Evolutionary conservation across 306 rosid genomes (phyloP).

Genomic region (Dryas octopetala): DNA sequence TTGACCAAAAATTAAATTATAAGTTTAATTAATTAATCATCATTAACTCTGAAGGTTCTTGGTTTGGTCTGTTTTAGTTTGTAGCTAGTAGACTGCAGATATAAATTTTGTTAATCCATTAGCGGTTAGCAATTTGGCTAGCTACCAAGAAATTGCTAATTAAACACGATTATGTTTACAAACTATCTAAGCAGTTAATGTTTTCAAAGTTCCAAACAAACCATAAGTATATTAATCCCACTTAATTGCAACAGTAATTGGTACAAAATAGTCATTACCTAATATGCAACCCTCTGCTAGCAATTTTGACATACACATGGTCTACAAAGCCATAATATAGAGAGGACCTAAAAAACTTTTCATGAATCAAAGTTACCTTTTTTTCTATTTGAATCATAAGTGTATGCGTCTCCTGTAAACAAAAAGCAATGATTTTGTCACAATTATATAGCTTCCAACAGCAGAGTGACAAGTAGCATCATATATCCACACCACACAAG

Average conservation of each 20-base stretch:
- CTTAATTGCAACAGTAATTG: too few relatives aligned
- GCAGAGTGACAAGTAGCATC: slow-evolving; percentile 28
- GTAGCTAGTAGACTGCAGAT: too few relatives aligned
- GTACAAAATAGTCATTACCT: too few relatives aligned
- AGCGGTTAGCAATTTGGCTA: too few relatives aligned
- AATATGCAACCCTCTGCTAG: neutral
- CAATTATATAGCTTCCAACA: slow-evolving; percentile 5
- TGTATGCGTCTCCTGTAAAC: slow-evolving; percentile 12
- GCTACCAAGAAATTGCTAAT: too few relatives aligned
- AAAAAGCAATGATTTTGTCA: slow-evolving; percentile 17
- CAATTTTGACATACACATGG: neutral
- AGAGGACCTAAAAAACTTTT: neutral
- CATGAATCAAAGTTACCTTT: slow-evolving; percentile 9
- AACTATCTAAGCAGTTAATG: too few relatives aligned
- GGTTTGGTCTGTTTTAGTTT: too few relatives aligned
- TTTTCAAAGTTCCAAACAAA: too few relatives aligned
- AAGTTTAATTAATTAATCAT: neutral
- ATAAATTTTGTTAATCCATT: too few relatives aligned
- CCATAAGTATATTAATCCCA: too few relatives aligned
- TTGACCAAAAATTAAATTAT: neutral
- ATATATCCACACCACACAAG: neutral
- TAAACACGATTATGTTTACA: too few relatives aligned
- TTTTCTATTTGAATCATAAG: slow-evolving; percentile 8
- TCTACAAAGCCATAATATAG: neutral
- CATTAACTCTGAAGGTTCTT: neutral